These are phyloP conservation scores for Mycena galopus DNA, from an alignment of 768 basidiomycete genomes.

Conservation along the genomic window DNA sequence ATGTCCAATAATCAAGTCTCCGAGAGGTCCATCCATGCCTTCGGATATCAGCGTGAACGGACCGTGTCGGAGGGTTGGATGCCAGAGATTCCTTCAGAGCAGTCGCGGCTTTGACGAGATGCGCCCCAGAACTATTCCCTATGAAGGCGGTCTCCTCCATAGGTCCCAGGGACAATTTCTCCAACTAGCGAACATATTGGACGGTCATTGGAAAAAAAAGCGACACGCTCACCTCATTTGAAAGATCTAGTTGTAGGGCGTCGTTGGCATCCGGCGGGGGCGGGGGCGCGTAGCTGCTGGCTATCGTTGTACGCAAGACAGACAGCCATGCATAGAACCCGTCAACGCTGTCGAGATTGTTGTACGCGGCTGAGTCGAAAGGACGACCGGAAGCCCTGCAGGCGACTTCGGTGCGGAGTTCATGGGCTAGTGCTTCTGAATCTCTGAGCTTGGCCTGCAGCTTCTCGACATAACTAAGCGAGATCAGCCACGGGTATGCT, in stretches of 20 bases:
- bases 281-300: neutral
- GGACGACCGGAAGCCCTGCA: neutral
- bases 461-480: neutral
- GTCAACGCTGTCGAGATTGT: neutral
- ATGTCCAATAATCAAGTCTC: conserved; percentile 9
- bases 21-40: conserved; percentile 7
- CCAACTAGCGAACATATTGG: neutral
- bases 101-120: conserved; percentile 3
- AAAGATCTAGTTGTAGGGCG: conserved; percentile 12
- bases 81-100: neutral
- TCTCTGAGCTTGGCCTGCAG: conserved; percentile 4
- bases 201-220: neutral
- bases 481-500: neutral
- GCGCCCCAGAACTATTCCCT: conserved; percentile 1
- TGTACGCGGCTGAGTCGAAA: neutral
- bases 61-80: neutral
- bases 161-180: neutral
- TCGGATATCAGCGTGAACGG: neutral
- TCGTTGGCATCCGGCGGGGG: conserved; percentile 18
- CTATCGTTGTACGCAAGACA: conserved; percentile 11
- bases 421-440: neutral
- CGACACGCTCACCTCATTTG: neutral
- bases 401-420: conserved; percentile 10
- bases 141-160: neutral
- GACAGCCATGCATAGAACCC: neutral